Base-by-base conservation (phyloP, 2,329 filamentous ascomycete genomes). In the Cadophora luteo-olivacea region DNA sequence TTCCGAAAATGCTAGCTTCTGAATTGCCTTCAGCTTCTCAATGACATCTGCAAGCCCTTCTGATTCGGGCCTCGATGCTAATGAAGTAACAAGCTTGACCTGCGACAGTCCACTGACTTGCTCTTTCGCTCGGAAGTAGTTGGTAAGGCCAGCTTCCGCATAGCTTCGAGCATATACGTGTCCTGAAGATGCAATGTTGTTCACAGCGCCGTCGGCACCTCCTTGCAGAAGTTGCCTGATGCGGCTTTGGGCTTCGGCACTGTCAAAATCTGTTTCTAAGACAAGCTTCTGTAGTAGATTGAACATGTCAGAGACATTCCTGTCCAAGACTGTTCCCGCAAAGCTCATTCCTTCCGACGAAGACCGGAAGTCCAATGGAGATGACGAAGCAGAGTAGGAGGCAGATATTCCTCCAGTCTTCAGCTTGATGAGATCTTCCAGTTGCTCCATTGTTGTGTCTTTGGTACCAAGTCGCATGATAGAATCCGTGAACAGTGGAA, bases 361-460 rank as follows among this genome's bases (percentile, higher is more conserved):
- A 32, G 86, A 83, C 36, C 86, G 85, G 65, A 92, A 88, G 72
- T 95, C 88, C 1, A 85, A 86, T 0, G 95, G 93, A 2, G 90
- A 93, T 0, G 94, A 88, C 0, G 91, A 89, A n/a, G 91, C 88
- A 80, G 97, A 92, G 74, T 97, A 94, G 1, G 91, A 90, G 19
- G 97, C 89, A 2, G 90, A 92, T 48, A 99, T 87, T 11, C 96
- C 96, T 24, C 96, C 96, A 1, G 96, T 98, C 82, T 97, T 97
- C 36, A 98, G 86, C 80, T 98, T 98, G 79, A 99, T 97, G 66
- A 94, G 81, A 77, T 98, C 96, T 80, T 99, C 96, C 63, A 98
- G 87, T 79, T 97, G 90, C 79, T 97, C 96, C 91, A 97, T 97
- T 0, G 90, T 89, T 85, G 92, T 92, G 69, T 90, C 87, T 74